Conservation (phyloP, 306 rosid genomes). For the Vicia sativa region DNA sequence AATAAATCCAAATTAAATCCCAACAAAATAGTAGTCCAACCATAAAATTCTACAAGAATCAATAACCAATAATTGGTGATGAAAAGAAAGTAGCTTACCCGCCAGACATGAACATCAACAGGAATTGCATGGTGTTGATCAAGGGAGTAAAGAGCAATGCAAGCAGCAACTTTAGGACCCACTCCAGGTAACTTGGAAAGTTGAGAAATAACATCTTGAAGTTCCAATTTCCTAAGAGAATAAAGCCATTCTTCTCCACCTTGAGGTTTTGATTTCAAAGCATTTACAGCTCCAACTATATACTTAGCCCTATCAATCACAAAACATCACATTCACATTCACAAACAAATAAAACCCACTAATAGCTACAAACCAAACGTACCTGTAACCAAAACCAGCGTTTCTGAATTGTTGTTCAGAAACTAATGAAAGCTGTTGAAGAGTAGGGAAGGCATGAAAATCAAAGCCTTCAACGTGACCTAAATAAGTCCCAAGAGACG, state of each 20-base stretch:
- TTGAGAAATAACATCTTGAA: background rate
- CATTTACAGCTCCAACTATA: constrained; percentile 66
- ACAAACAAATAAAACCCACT: background rate
- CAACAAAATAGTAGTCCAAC: background rate
- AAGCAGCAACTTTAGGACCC: constrained; percentile 98
- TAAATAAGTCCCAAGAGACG: constrained; percentile 67
- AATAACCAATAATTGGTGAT: background rate
- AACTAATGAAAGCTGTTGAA: constrained; percentile 59
- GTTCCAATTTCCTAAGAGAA: constrained; percentile 60
- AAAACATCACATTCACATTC: no score
- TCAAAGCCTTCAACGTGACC: constrained; percentile 67
- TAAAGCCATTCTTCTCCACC: constrained; percentile 89
- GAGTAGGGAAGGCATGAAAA: constrained; percentile 69
- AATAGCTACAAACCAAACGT: background rate
- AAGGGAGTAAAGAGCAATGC: constrained; percentile 92
- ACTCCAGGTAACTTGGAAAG: constrained; percentile 71
- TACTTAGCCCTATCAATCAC: constrained; percentile 72
- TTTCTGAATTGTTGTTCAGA: constrained; percentile 76
- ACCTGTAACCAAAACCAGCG: constrained; percentile 96
- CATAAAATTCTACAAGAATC: constrained; percentile 19
- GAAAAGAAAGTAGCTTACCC: constrained; percentile 50
- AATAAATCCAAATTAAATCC: constrained; percentile 33
- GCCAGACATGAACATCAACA: constrained; percentile 94
- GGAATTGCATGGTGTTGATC: constrained; percentile 97
- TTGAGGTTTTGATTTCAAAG: constrained; percentile 55